Base-by-base conservation (phyloP, 108 stramenopile genomes). In the Cyclotella choctawhatcheeana region DNA sequence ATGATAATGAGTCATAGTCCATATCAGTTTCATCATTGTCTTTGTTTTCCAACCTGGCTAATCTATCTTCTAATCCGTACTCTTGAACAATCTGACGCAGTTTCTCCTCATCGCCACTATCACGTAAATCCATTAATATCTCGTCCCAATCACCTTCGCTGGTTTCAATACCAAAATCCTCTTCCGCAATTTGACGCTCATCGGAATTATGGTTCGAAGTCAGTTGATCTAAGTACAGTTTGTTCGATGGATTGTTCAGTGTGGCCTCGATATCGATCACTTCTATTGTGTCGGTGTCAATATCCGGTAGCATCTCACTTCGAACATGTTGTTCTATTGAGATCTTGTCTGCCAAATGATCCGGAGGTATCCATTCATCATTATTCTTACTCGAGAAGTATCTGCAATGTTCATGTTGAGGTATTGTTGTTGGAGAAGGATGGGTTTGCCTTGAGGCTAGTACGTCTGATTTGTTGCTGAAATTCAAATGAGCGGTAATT, bases 211-310 rank as follows among this genome's bases (percentile, higher is more conserved):
- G 33, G 24, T 22, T 22, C 32, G 18, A 16, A 27, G 62, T 18
- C 34, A 50, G 10, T 16, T 59, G 44, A 5, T 54, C 27, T 18
- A 79, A 40, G 16, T 51, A 62, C 16, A 58, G 5, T n/a, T 47
- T 31, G 33, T 79, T 79, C 5, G 45, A 44, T 61, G 66, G 33
- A 59, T 72, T 67, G 27, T 63, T 62, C 43, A 69, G 27, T 0
- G 78, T 79, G 22, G 78, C 65, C 45, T 73, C 78, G 37, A 79
- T 34, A 68, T 79, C 78, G 56, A 79, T 71, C 0, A 79, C 67
- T 55, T 79, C 71, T 32, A 79, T 72, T 55, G 62, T 67, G 34
- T 63, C 78, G 30, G 45, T 54, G 12, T 64, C 68, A 27, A 59
- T 59, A 32, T 72, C 52, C 14, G 51, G 24, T 3, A 31, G 13